These are phyloP conservation scores for Diophrys sp. DNA, from an alignment of 73 alveolate species.

Conservation along the genomic window DNA sequence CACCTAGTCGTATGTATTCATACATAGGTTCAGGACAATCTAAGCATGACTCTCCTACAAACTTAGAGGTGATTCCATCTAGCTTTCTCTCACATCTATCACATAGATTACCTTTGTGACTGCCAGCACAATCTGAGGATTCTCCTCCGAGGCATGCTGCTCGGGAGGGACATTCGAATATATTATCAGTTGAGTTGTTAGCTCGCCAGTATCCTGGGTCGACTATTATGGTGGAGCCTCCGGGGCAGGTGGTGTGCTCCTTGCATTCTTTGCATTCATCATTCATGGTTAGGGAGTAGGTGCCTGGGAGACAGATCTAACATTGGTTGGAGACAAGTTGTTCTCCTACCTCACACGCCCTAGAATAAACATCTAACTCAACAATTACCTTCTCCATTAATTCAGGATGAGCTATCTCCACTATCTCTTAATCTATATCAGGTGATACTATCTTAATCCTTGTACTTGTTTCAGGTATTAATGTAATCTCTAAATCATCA, in stretches of 20 bases:
- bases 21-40: background rate
- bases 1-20: background rate
- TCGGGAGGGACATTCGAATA: conserved; percentile 1
- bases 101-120: conserved; percentile 1
- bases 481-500: background rate
- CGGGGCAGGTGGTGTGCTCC: conserved; percentile 39
- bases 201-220: conserved; percentile 47
- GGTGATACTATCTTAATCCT: background rate
- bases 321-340: background rate
- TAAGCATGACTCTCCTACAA: background rate
- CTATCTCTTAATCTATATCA: background rate
- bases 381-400: background rate
- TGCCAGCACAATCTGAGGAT: background rate
- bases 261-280: conserved; percentile 30
- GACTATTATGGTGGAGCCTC: conserved; percentile 17
- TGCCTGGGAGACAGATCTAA: background rate
- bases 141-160: conserved; percentile 21
- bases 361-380: background rate
- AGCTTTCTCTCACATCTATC: background rate
- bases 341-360: conserved; percentile 3
- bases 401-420: background rate
- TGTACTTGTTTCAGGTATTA: background rate
- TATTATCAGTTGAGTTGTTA: background rate
- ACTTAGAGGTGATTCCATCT: background rate
- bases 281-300: conserved; percentile 6